Conservation (phyloP, 768 basidiomycete species). For the Suillus placidus region DNA sequence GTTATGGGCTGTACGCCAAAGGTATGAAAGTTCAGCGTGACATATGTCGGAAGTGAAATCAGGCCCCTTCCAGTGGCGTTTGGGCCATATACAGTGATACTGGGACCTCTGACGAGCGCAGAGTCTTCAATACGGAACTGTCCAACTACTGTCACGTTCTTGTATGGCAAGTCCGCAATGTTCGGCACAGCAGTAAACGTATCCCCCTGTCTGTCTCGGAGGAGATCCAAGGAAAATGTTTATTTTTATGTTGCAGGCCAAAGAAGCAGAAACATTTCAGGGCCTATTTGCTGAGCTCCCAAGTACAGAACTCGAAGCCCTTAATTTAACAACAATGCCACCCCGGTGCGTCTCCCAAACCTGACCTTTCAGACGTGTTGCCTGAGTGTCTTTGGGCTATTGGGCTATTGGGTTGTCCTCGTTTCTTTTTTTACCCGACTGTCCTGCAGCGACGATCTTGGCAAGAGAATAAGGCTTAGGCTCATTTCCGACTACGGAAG, state of each 20-base stretch:
- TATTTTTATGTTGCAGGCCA: neutral
- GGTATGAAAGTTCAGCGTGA: neutral
- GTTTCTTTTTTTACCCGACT: neutral
- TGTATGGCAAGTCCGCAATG: neutral
- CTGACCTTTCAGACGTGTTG: neutral
- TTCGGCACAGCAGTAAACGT: neutral
- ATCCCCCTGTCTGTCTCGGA: neutral
- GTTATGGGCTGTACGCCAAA: neutral
- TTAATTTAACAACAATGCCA: neutral
- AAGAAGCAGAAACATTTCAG: neutral
- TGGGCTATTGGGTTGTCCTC: neutral
- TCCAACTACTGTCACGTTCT: neutral
- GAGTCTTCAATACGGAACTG: neutral
- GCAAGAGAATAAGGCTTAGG: neutral
- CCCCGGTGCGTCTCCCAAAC: no score
- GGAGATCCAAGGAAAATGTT: neutral
- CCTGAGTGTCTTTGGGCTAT: no score
- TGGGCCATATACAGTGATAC: neutral
- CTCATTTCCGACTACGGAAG: neutral
- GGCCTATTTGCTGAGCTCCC: neutral
- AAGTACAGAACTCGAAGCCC: neutral
- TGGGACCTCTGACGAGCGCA: neutral
- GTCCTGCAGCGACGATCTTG: neutral
- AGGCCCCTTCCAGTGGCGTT: neutral
- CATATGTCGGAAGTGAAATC: neutral